Evolutionary conservation across 2,329 filamentous ascomycete genomes (phyloP), one percentile per base, ranked within the genome.

Genomic region (Ramularia endophylla): DNA sequence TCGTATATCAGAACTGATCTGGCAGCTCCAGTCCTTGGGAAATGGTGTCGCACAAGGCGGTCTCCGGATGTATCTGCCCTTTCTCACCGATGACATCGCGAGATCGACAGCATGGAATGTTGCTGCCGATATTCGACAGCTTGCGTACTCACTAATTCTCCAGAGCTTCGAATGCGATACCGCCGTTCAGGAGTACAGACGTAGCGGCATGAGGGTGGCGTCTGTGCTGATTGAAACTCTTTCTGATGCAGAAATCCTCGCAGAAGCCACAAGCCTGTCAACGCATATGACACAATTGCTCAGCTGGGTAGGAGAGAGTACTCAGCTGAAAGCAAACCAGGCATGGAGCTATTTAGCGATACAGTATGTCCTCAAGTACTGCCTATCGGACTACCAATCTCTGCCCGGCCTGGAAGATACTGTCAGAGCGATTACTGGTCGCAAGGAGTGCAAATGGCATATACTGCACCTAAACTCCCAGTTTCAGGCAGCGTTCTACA

Each of bases 31-130:
- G 33, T 7, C 45, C n/a, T 30, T 27, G 2, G 29, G 17, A 3
- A 27, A 20, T 39, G 54, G 5, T 49, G 52, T 33, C 27, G 51
- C 4, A 29, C 38, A 41, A 2, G 47, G 60, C 2, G 43, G 50
- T 1, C 54, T 64, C 9, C 63, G 71, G 29, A 70, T 86, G 9
- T 89, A 83, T 57, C 69, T 88, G 1, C 80, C 82, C 0, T 69
- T 81, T 16, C 60, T 87, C 0, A 64, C 80, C 9, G 69, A 73
- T 41, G 69, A 73, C 41, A 59, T 67, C 0, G 55, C 58, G 9
- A 58, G 63, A 37, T 59, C 62, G 27, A 65, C 68, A 2, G 67
- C 68, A 5, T 73, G 68, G 68, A 57, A 55, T 18, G 45, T 63
- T 8, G 66, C 65, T 1, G 44, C 55, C 11, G 51, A 59, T 5